These are phyloP conservation scores for Fusarium graminum DNA, from an alignment of 2,329 filamentous ascomycete genomes.

Conservation along the genomic window DNA sequence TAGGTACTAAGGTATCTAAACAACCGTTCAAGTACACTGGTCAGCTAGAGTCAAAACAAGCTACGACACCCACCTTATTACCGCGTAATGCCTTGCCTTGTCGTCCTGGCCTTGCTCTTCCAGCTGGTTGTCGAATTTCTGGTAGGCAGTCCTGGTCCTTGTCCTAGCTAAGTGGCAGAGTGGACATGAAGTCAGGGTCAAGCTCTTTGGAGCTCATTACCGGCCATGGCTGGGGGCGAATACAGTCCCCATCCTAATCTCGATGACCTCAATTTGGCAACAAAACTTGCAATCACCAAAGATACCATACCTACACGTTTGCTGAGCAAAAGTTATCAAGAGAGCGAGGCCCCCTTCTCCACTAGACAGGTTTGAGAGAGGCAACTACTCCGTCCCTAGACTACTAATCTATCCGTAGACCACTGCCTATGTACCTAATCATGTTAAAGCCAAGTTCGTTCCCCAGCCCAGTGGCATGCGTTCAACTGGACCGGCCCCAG, in stretches of 20 bases:
- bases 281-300: conserved; percentile 7
- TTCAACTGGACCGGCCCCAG: conserved; percentile 28
- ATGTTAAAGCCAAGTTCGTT: conserved; percentile 9
- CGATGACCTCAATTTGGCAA: conserved; percentile 17
- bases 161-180: background rate
- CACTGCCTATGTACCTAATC: background rate
- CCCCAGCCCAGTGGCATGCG: conserved; percentile 33
- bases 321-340: background rate
- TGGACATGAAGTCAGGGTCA: conserved; percentile 20
- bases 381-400: background rate
- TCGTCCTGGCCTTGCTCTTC: background rate
- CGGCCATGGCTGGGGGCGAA: conserved; percentile 27
- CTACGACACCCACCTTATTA: conserved; percentile 30
- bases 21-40: conserved; percentile 1
- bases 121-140: conserved; percentile 4
- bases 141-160: background rate
- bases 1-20: background rate
- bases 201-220: conserved; percentile 32
- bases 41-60: conserved; percentile 8
- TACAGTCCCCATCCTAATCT: conserved; percentile 15
- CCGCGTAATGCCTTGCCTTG: conserved; percentile 6
- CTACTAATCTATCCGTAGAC: background rate
- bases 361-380: conserved; percentile 12
- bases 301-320: conserved; percentile 9
- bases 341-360: background rate